A percentile compares a stretch with the other conserved stretches of the same genome.
Conservation (phyloP, 1,139 yeast genomes). For the Candida sanyaensis region DNA sequence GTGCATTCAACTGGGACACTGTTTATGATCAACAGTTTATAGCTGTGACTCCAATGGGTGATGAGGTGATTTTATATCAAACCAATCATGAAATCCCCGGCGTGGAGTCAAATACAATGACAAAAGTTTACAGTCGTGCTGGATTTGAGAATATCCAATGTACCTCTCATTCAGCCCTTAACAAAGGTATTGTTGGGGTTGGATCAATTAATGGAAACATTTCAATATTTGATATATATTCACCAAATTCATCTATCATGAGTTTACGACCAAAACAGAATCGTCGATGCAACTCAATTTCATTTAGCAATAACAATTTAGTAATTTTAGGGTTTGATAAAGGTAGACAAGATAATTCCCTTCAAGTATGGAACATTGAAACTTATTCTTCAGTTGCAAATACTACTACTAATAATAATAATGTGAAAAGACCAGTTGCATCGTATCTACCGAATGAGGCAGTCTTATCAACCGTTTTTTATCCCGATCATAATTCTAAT, state of each 20-base stretch:
- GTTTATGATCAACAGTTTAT: slow-evolving; percentile 58
- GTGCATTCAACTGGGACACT: slow-evolving; percentile 62
- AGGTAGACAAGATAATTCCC: slow-evolving; percentile 73
- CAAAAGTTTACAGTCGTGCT: slow-evolving; percentile 51
- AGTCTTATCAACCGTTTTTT: slow-evolving; percentile 65
- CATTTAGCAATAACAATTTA: slow-evolving; percentile 65
- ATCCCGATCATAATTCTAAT: slow-evolving; percentile 57
- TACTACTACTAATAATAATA: slow-evolving; percentile 47
- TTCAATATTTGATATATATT: slow-evolving; percentile 60
- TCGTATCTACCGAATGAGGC: slow-evolving; percentile 76
- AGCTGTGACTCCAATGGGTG: slow-evolving; percentile 68
- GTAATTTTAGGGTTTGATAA: slow-evolving; percentile 83
- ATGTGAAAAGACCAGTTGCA: slow-evolving; percentile 54
- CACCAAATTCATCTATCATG: slow-evolving; percentile 37
- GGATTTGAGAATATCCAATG: slow-evolving; percentile 78
- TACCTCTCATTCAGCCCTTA: slow-evolving; percentile 59
- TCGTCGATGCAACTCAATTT: slow-evolving; percentile 73
- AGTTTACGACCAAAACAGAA: slow-evolving; percentile 65
- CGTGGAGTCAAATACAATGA: slow-evolving; percentile 38
- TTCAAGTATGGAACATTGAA: slow-evolving; percentile 82
- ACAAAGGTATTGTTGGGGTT: slow-evolving; percentile 64
- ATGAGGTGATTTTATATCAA: slow-evolving; percentile 63
- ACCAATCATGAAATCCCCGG: slow-evolving; percentile 46
- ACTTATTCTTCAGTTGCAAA: slow-evolving; percentile 47
- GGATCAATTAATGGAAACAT: slow-evolving; percentile 76